Evolutionary conservation across 495 filamentous ascomycete genomes (phyloP), one percentile per base, ranked within the genome.

Genomic region (Parachaetomium inaequale): DNA sequence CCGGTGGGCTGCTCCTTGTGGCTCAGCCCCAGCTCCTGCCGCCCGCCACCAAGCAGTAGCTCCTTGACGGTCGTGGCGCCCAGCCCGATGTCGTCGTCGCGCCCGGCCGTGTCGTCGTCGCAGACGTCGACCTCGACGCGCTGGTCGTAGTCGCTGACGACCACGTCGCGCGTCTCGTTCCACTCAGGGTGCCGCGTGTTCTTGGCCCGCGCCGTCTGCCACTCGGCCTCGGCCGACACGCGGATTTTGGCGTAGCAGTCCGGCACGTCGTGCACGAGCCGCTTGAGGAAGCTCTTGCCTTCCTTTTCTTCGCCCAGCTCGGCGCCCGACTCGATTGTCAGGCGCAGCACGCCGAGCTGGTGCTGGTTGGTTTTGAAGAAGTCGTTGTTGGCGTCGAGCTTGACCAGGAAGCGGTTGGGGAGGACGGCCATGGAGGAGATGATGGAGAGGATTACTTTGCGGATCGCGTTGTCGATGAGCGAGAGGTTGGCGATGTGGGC

Each of bases 371-470:
- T 74, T 63, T 72, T 71, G 72, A 78, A 75, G 65, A 72, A 77
- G 63, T 77, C 74, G 66, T 72, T 75, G 67, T 46, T 67, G 6
- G 74, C 43, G 63, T 76, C 76, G 12, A 78, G 66, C 60, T 76
- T 77, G 64, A 77, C 68, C 32, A 77, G 65, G 68, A 74, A 74
- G 19, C 76, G 75, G 68, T 78, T 78, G 14, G 76, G 76, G 23
- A 78, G 68, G n/a, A 74, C 72, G 32, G 66, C 63, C 70, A 78
- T 76, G 60, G 61, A 46, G 23, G 69, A 56, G 46, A 79, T 77
- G 68, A 79, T 74, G 66, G 59, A 47, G 8, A 74, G 63, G 32
- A 77, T 69, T 14, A 73, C 65, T 23, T 74, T 74, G 58, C 69
- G 70, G 11, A 79, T 65, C 11, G 65, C 54, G 1, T 69, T 70